Evolutionary conservation across 495 filamentous ascomycete genomes (phyloP).

Genomic region (Collariella sp.): DNA sequence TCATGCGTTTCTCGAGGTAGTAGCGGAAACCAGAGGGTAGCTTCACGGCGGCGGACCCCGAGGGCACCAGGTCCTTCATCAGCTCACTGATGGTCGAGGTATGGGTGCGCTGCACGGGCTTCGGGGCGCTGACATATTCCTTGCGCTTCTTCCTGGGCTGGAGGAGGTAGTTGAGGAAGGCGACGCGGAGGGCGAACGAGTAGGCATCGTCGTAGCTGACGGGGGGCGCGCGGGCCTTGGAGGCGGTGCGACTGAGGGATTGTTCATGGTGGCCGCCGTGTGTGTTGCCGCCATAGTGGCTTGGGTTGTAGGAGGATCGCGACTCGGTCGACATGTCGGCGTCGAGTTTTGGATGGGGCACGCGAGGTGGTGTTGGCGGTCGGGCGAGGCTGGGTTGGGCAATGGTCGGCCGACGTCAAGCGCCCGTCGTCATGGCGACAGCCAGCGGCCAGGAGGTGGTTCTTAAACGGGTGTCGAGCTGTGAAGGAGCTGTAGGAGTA

Average conservation of each 20-base stretch:
- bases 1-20: slow-evolving; percentile 69
- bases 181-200: slow-evolving; percentile 79
- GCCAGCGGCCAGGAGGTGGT: background rate
- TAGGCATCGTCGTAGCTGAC: slow-evolving; percentile 68
- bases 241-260: slow-evolving; percentile 29
- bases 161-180: slow-evolving; percentile 87
- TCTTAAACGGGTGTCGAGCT: background rate
- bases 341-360: slow-evolving; percentile 8
- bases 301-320: slow-evolving; percentile 30
- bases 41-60: slow-evolving; percentile 34
- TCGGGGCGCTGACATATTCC: slow-evolving; percentile 66
- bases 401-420: background rate
- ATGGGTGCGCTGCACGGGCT: slow-evolving; percentile 51
- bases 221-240: slow-evolving; percentile 30
- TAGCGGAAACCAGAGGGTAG: slow-evolving; percentile 49
- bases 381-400: slow-evolving; percentile 3
- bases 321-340: slow-evolving; percentile 38
- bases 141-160: slow-evolving; percentile 80
- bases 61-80: slow-evolving; percentile 44
- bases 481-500: too few species aligned
- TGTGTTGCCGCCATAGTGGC: slow-evolving; percentile 39
- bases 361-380: background rate
- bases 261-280: slow-evolving; percentile 27
- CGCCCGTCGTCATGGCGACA: slow-evolving; percentile 7
- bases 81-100: slow-evolving; percentile 64